phyloP scores from a whole-genome alignment of 331 rosid genomes.

The Acacia pycnantha region DNA sequence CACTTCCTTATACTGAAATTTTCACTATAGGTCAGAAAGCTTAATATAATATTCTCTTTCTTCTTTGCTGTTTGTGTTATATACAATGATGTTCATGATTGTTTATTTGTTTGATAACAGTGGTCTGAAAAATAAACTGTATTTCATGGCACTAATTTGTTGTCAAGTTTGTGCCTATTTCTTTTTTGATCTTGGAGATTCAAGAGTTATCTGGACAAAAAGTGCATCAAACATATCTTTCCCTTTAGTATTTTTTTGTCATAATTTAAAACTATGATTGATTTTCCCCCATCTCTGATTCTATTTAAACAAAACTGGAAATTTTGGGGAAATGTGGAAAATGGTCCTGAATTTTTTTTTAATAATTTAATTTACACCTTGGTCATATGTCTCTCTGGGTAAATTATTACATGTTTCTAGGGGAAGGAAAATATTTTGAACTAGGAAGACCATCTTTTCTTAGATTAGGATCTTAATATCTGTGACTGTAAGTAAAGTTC shows the following conservation, averaged over 20 bases:
- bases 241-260: not conserved
- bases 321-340: not conserved
- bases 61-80: not conserved
- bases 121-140: not conserved
- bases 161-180: not conserved
- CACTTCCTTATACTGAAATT: slow-evolving; percentile 6
- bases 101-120: not conserved
- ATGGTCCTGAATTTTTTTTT: not conserved
- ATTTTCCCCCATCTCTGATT: not conserved
- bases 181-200: not conserved
- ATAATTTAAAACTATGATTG: not conserved
- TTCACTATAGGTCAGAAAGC: slow-evolving; percentile 5
- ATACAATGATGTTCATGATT: not conserved
- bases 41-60: not conserved
- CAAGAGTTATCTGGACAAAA: slow-evolving; percentile 14
- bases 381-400: slow-evolving; percentile 6
- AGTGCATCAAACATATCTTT: not conserved
- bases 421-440: not conserved
- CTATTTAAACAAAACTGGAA: not conserved
- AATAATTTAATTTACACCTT: not conserved
- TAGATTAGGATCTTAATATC: not conserved
- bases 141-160: slow-evolving; percentile 1
- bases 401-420: slow-evolving; percentile 5
- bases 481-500: not conserved
- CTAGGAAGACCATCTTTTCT: not conserved